Conservation (phyloP, 1,284 basidiomycete genomes). For the Athelia sp. region DNA sequence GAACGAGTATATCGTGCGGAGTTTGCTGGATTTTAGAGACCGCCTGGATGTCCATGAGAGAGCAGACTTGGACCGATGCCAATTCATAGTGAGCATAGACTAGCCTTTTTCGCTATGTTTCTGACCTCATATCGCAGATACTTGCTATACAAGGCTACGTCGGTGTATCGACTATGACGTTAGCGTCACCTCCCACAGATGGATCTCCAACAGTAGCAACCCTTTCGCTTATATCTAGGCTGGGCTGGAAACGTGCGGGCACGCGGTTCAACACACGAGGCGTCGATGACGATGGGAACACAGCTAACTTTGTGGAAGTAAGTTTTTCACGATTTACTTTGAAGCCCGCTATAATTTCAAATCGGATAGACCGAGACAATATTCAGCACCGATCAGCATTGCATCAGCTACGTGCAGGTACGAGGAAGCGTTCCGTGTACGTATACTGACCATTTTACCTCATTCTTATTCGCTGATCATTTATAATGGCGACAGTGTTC, state of each 20-base stretch:
- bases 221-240: conserved; percentile 77
- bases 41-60: conserved; percentile 66
- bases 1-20: conserved; percentile 81
- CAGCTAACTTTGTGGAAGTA: conserved; percentile 96
- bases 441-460: conserved; percentile 29
- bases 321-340: conserved; percentile 16
- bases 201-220: conserved; percentile 64
- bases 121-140: conserved; percentile 41
- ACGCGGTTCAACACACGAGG: conserved; percentile 97
- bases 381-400: conserved; percentile 79
- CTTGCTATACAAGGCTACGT: conserved; percentile 93
- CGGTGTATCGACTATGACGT: conserved; percentile 65
- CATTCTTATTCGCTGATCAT: conserved; percentile 10
- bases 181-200: conserved; percentile 69
- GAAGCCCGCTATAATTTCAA: conserved; percentile 6
- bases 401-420: conserved; percentile 89
- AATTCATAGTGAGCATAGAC: conserved; percentile 66
- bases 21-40: conserved; percentile 77
- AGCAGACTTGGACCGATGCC: conserved; percentile 67
- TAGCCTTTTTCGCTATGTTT: conserved; percentile 18
- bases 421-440: conserved; percentile 90
- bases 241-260: conserved; percentile 94
- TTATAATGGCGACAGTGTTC: conserved; percentile 58
- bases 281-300: conserved; percentile 96
- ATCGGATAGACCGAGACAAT: conserved; percentile 80